Percentiles rank a stretch among this genome's conserved stretches.
phyloP scores from a whole-genome alignment of 305 asterid species.

The Lippia alba region DNA sequence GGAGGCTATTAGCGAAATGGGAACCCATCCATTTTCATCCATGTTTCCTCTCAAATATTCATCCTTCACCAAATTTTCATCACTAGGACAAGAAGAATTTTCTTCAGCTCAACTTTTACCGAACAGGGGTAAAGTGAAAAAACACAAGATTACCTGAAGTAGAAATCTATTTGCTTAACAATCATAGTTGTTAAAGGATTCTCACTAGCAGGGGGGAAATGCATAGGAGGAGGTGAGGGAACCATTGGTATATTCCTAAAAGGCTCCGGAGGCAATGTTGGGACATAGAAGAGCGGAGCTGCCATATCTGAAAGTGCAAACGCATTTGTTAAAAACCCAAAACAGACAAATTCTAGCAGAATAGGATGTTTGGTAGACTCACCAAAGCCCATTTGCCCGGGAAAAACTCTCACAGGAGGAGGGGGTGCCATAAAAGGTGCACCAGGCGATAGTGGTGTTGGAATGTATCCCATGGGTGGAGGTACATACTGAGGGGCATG shows the following conservation, averaged over 20 bases:
- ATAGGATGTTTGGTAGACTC: conserved; percentile 32
- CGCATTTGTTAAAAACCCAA: conserved; percentile 15
- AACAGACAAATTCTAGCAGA: conserved; percentile 3
- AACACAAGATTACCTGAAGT: conserved; percentile 68
- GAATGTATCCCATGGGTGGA: conserved; percentile 64
- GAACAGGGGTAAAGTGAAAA: neutral
- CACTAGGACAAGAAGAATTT: conserved; percentile 50
- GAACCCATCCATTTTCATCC: conserved; percentile 94
- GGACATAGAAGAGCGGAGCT: conserved; percentile 54
- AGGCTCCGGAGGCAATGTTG: conserved; percentile 62
- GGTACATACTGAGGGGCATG: conserved; percentile 58
- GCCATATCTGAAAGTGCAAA: conserved; percentile 57
- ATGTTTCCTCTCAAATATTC: conserved; percentile 65
- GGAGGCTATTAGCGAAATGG: conserved; percentile 63
- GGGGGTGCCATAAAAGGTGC: conserved; percentile 53
- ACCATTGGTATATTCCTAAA: conserved; percentile 60
- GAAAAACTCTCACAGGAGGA: conserved; percentile 61
- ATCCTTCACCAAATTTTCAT: conserved; percentile 78
- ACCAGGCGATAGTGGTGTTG: conserved; percentile 54
- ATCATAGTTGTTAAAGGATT: conserved; percentile 51
- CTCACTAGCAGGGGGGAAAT: conserved; percentile 50
- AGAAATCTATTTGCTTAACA: conserved; percentile 75
- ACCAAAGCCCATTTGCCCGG: conserved; percentile 73
- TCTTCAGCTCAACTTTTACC: conserved; percentile 24
- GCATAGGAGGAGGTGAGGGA: conserved; percentile 56